A percentile compares a stretch with the other conserved stretches of the same genome.
Conservation (phyloP, 2,329 filamentous ascomycete species). For the Epichloe glyceriae region DNA sequence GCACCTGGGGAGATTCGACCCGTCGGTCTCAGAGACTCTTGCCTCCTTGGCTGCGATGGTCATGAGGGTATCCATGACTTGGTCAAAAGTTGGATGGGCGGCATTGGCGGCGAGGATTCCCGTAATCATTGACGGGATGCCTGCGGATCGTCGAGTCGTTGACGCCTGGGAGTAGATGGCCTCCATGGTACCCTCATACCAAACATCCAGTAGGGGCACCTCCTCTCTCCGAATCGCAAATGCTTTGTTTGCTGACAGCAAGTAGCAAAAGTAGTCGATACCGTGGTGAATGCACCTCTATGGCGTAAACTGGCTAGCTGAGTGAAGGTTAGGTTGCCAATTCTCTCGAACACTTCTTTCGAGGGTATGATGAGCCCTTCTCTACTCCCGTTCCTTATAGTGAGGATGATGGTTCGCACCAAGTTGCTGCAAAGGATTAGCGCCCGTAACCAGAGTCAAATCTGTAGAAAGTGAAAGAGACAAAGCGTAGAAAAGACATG, state of each 20-base stretch:
- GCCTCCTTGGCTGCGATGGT: slow-evolving; percentile 43
- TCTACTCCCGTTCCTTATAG: slow-evolving; percentile 34
- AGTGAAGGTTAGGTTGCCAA: slow-evolving; percentile 65
- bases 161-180: slow-evolving; percentile 66
- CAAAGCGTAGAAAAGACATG: not conserved
- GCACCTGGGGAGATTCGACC: slow-evolving; percentile 74
- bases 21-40: slow-evolving; percentile 42
- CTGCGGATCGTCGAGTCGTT: slow-evolving; percentile 81
- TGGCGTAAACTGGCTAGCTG: slow-evolving; percentile 77
- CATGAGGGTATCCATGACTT: slow-evolving; percentile 50
- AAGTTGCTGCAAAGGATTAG: slow-evolving; percentile 44
- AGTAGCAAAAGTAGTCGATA: slow-evolving; percentile 72
- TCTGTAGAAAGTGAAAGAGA: not conserved
- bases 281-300: slow-evolving; percentile 84
- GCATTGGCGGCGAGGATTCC: slow-evolving; percentile 62
- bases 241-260: slow-evolving; percentile 59
- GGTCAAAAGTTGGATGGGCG: slow-evolving; percentile 45
- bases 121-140: slow-evolving; percentile 75
- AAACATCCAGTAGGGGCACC: slow-evolving; percentile 43
- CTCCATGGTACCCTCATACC: slow-evolving; percentile 60
- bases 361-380: slow-evolving; percentile 33
- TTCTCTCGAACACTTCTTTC: slow-evolving; percentile 43
- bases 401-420: slow-evolving; percentile 48
- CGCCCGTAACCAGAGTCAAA: not conserved
- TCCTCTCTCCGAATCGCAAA: slow-evolving; percentile 19